Evolutionary conservation across 2,329 filamentous ascomycete species (phyloP).

Genomic region (Xylariales sp.): DNA sequence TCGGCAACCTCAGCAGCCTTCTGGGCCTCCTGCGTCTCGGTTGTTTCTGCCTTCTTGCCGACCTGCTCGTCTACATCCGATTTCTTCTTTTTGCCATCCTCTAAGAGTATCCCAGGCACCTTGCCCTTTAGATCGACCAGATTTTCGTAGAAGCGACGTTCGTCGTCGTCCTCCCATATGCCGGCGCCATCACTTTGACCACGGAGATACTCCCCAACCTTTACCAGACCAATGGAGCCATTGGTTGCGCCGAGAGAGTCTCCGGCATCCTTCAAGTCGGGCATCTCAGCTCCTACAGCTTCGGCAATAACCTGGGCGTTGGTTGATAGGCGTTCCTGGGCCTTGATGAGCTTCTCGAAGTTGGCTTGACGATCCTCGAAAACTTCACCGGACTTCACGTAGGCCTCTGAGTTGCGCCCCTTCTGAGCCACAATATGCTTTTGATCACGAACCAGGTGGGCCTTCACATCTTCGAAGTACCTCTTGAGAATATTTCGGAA

Average conservation of each 20-base stretch:
- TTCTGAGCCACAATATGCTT: constrained; percentile 82
- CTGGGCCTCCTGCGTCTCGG: constrained; percentile 41
- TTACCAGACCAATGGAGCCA: constrained; percentile 85
- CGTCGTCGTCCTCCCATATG: constrained; percentile 98
- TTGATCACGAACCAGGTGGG: constrained; percentile 84
- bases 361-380: constrained; percentile 96
- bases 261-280: constrained; percentile 81
- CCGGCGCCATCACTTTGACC: constrained; percentile 86
- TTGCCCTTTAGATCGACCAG: constrained; percentile 92
- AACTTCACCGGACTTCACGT: constrained; percentile 96
- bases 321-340: constrained; percentile 81
- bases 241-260: constrained; percentile 60
- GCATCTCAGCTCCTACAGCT: constrained; percentile 85
- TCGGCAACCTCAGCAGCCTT: constrained; percentile 56
- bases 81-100: constrained; percentile 95
- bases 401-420: constrained; percentile 93
- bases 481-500: constrained; percentile 81
- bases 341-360: constrained; percentile 89
- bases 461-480: constrained; percentile 91
- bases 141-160: constrained; percentile 97
- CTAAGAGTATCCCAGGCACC: constrained; percentile 86
- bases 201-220: constrained; percentile 86
- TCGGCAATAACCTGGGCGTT: constrained; percentile 92
- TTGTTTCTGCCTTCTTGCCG: constrained; percentile 65
- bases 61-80: constrained; percentile 73